Percentiles rank a stretch among this genome's conserved stretches.
Evolutionary conservation across 768 basidiomycete genomes (phyloP).

Genomic region (Macrolepiota dolichaula): DNA sequence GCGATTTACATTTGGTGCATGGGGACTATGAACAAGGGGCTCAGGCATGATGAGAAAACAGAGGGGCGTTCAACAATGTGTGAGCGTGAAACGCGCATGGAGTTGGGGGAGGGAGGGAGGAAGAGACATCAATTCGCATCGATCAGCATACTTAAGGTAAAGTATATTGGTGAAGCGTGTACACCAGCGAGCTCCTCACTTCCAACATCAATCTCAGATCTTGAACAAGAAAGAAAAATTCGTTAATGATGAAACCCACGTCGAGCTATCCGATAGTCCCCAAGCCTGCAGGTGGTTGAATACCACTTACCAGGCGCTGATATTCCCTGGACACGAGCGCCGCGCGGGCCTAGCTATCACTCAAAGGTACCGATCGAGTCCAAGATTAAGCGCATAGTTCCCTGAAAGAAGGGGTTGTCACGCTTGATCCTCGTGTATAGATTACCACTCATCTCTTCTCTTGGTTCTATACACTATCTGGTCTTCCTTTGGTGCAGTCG

Average conservation of each 20-base stretch:
- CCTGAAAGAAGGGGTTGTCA: neutral
- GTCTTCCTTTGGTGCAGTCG: neutral
- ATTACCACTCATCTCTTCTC: neutral
- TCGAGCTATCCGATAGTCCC: neutral
- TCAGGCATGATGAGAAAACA: neutral
- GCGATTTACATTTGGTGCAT: neutral
- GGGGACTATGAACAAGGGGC: neutral
- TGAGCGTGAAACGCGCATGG: neutral
- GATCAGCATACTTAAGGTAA: neutral
- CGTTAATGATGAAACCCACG: neutral
- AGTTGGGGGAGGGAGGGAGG: too few relatives aligned
- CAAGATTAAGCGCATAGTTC: neutral
- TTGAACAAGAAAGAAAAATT: neutral
- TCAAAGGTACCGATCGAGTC: neutral
- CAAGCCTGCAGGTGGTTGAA: neutral
- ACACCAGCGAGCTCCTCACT: too few relatives aligned
- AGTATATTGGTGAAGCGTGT: neutral
- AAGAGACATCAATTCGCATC: neutral
- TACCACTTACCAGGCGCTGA: neutral
- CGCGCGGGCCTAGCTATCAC: neutral
- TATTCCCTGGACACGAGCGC: neutral
- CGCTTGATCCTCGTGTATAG: neutral
- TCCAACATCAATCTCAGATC: neutral
- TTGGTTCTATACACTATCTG: neutral
- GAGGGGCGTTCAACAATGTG: neutral